A percentile compares a stretch with the other conserved stretches of the same genome.
phyloP scores from a whole-genome alignment of 148 eudicot species.

The Rhododendron vialii region DNA sequence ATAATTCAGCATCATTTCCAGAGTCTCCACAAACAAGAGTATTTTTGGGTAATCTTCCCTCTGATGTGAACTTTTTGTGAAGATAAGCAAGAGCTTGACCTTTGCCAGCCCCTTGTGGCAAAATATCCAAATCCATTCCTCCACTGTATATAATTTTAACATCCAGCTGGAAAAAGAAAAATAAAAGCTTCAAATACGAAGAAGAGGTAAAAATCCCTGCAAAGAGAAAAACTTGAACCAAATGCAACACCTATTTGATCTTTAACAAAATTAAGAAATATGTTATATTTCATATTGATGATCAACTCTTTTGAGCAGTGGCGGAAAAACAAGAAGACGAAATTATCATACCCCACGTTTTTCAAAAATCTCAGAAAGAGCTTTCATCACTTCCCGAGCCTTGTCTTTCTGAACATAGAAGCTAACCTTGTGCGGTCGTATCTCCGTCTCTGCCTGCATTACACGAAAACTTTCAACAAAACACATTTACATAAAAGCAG shows the following conservation, averaged over 20 bases:
- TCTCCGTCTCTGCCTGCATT: slow-evolving; percentile 62
- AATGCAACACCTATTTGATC: neutral
- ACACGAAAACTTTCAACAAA: neutral
- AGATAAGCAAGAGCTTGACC: slow-evolving; percentile 78
- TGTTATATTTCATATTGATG: neutral
- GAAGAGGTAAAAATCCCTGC: neutral
- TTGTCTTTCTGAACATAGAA: slow-evolving; percentile 63
- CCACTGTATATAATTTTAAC: slow-evolving; percentile 72
- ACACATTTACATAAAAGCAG: neutral
- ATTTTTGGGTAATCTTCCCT: slow-evolving; percentile 43
- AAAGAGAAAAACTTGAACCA: neutral
- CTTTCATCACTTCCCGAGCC: slow-evolving; percentile 56
- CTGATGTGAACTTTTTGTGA: slow-evolving; percentile 52
- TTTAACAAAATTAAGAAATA: neutral
- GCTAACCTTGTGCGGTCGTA: slow-evolving; percentile 64
- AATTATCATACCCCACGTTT: slow-evolving; percentile 50
- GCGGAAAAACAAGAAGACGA: neutral
- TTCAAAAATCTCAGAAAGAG: slow-evolving; percentile 44
- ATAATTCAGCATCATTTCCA: slow-evolving; percentile 76
- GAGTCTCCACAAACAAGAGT: slow-evolving; percentile 78
- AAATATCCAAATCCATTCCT: slow-evolving; percentile 66
- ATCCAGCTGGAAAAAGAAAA: slow-evolving; percentile 45
- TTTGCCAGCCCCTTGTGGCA: slow-evolving; percentile 80
- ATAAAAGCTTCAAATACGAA: slow-evolving; percentile 4
- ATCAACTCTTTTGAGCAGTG: neutral